phyloP scores from a whole-genome alignment of 208 protist species.

The Trypanosoma caninum region DNA sequence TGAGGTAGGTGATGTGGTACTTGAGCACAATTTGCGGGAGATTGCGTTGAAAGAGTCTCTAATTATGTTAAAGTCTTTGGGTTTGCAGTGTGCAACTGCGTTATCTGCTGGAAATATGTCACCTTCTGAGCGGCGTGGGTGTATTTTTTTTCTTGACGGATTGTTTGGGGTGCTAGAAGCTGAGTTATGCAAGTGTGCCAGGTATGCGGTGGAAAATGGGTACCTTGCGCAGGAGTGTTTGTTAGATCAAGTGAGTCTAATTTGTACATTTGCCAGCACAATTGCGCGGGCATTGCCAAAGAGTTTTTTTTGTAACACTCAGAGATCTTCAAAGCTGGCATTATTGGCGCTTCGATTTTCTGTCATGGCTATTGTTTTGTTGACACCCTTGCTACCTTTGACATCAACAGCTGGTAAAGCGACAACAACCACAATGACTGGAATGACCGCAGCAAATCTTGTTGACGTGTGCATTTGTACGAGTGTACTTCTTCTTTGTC shows the following conservation, averaged over 20 bases:
- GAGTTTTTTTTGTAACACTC: conserved; percentile 12
- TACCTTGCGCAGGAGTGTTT: conserved; percentile 17
- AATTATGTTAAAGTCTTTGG: conserved; percentile 36
- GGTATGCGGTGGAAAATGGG: conserved; percentile 5
- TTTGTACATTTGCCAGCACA: conserved; percentile 36
- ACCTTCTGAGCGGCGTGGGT: conserved; percentile 23
- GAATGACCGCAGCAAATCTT: background rate
- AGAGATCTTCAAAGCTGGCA: background rate
- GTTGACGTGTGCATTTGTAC: conserved; percentile 24
- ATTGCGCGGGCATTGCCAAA: conserved; percentile 32
- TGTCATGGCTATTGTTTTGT: conserved; percentile 13
- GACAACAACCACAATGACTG: background rate
- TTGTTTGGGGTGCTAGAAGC: conserved; percentile 21
- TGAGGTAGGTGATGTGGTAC: conserved; percentile 13
- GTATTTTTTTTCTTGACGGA: conserved; percentile 26
- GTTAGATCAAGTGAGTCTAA: conserved; percentile 34
- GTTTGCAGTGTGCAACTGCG: conserved; percentile 33
- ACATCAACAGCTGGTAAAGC: background rate
- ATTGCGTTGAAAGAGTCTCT: conserved; percentile 29
- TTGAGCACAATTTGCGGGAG: conserved; percentile 30
- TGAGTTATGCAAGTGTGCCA: conserved; percentile 25
- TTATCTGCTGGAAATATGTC: conserved; percentile 20
- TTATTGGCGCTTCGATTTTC: conserved; percentile 23
- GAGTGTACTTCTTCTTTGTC: conserved; percentile 19
- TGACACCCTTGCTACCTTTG: background rate